These are phyloP conservation scores for Metschnikowia bowlesiae DNA, from an alignment of 805 yeast genomes.

Conservation along the genomic window DNA sequence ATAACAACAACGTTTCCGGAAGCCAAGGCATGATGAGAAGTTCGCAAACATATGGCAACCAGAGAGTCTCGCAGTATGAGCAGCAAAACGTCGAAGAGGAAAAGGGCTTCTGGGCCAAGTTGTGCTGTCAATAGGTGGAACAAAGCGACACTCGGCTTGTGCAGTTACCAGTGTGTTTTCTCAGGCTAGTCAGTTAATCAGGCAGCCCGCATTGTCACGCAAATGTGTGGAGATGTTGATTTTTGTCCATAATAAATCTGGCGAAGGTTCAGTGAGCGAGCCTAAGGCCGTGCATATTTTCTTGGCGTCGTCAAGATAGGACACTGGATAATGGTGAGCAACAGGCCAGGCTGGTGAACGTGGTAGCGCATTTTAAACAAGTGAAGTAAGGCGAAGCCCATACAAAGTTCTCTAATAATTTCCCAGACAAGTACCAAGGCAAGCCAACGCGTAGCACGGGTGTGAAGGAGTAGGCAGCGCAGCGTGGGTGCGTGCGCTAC, in stretches of 20 bases:
- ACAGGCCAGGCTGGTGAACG: not conserved
- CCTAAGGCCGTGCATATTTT: conserved; percentile 2
- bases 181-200: too few relatives aligned
- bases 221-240: too few relatives aligned
- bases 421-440: too few relatives aligned
- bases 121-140: conserved; percentile 35
- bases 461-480: too few relatives aligned
- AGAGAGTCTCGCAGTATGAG: conserved; percentile 30
- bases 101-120: conserved; percentile 40
- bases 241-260: not conserved
- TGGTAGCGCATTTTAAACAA: not conserved
- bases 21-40: conserved; percentile 22
- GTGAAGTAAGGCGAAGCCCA: not conserved
- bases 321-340: not conserved
- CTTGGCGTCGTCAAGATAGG: not conserved
- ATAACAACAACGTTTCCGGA: conserved; percentile 17
- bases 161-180: too few relatives aligned
- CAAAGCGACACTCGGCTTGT: too few relatives aligned
- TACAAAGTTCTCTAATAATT: not conserved
- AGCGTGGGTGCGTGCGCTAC: too few relatives aligned
- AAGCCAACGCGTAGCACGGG: not conserved
- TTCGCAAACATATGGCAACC: conserved; percentile 22
- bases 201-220: too few relatives aligned
- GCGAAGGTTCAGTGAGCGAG: not conserved
- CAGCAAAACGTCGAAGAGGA: conserved; percentile 34